Base-by-base conservation (phyloP, 495 filamentous ascomycete species). In the Penicillium roqueforti region DNA sequence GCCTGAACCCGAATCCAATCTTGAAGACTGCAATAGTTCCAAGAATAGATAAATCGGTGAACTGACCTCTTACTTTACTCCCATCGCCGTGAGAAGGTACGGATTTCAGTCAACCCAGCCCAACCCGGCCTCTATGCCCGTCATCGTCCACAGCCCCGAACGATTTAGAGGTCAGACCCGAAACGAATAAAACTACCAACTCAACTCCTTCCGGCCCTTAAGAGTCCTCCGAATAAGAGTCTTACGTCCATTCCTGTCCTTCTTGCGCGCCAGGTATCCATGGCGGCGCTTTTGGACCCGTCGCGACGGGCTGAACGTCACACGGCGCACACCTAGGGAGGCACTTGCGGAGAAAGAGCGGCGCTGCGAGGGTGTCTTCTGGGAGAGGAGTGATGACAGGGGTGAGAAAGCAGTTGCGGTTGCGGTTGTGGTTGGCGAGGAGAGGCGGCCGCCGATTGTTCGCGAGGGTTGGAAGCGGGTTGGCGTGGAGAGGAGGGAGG, bases 231-330 rank as follows among this genome's bases (percentile, higher is more conserved):
- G 74, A 60, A 65, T 73, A 57, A 89, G 41, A 32, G 79, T 79
- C 68, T 72, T 75, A 55, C 83, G 68, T 10, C 82, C 86, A 26
- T 75, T 80, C 59, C 76, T 70, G 20, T 76, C 78, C 62, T 72
- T 71, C 53, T 84, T 58, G 54, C 87, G 63, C 13, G 80, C 71
- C 67, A 89, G 69, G 69, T 87, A 89, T 0, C 87, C 87, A 68
- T 83, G 80, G 54, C 87, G 74, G 55, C 87, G 74, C 73, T 89
- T 90, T 66, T 87, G 78, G 39, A 90, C 85, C 45, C 79, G 68
- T 56, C 88, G 85, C 46, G 80, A 84, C 4, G 85, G 86, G 43
- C 80, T 78, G 60, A 77, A 89, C 4, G 87, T 89, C 53, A 79
- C 61, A 52, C 87, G 74, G 37, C 76, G 80, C 11, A 76, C 77